Evolutionary conservation across 441 rosid species (phyloP).

Genomic region (Melastoma candidum): DNA sequence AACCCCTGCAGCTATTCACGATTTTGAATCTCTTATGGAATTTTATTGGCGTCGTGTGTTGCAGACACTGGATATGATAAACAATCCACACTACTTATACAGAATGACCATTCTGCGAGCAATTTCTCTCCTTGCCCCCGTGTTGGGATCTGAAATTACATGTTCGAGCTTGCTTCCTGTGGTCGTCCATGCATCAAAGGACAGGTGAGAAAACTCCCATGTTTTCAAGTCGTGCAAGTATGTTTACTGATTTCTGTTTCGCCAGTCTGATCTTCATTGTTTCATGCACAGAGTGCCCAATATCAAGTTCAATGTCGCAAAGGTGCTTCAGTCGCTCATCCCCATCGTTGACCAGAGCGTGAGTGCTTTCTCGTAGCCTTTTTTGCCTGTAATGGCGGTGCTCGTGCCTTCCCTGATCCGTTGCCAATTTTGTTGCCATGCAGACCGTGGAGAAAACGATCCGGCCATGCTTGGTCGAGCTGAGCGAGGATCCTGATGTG

Average conservation of each 20-base stretch:
- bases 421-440: constrained; percentile 7
- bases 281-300: constrained; percentile 5
- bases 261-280: too few species aligned
- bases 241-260: neutral
- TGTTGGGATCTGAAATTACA: neutral
- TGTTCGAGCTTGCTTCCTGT: constrained; percentile 6
- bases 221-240: neutral
- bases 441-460: constrained; percentile 78
- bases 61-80: constrained; percentile 50
- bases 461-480: constrained; percentile 70
- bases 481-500: constrained; percentile 89
- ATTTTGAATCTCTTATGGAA: too few species aligned
- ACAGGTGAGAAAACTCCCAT: neutral
- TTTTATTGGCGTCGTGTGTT: too few species aligned
- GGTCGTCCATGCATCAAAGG: constrained; percentile 7
- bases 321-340: constrained; percentile 4
- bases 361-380: neutral
- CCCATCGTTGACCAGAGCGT: constrained; percentile 4
- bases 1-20: too few species aligned
- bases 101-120: constrained; percentile 9
- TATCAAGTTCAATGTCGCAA: constrained; percentile 6
- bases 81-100: constrained; percentile 15
- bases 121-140: constrained; percentile 6
- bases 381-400: neutral
- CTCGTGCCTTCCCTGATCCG: constrained; percentile 1